Percentiles rank a stretch among this genome's conserved stretches.
These are phyloP conservation scores for Trichoderma sp. DNA, from an alignment of 2,329 filamentous ascomycete species.

Conservation along the genomic window DNA sequence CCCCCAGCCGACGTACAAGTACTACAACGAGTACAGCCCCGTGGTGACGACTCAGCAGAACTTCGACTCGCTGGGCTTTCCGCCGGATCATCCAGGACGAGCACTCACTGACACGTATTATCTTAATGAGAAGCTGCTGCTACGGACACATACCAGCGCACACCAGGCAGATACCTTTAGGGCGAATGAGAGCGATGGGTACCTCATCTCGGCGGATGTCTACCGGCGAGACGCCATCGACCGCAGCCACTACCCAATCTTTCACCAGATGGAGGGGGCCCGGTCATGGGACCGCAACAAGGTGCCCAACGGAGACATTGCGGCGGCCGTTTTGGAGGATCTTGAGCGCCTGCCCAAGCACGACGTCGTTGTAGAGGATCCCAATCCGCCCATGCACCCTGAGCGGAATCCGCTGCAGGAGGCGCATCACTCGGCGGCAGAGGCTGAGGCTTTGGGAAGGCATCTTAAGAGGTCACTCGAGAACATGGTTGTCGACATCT, in stretches of 20 bases:
- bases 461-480: constrained; percentile 91
- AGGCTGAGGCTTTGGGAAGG: constrained; percentile 77
- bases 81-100: constrained; percentile 82
- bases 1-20: constrained; percentile 68
- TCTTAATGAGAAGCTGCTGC: constrained; percentile 77
- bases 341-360: constrained; percentile 72
- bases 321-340: constrained; percentile 68
- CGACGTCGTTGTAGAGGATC: constrained; percentile 76
- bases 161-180: constrained; percentile 85
- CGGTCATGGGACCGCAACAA: constrained; percentile 77
- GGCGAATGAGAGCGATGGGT: constrained; percentile 71
- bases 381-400: constrained; percentile 73
- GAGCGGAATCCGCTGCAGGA: constrained; percentile 82
- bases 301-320: constrained; percentile 60
- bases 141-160: constrained; percentile 92
- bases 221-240: constrained; percentile 95
- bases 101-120: constrained; percentile 94
- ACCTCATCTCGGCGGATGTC: constrained; percentile 90
- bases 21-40: constrained; percentile 78
- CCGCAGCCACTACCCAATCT: constrained; percentile 91
- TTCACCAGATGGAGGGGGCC: constrained; percentile 98
- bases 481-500: constrained; percentile 85
- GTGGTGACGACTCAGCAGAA: constrained; percentile 85
- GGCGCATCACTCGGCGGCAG: constrained; percentile 68
- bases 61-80: constrained; percentile 96